These are phyloP conservation scores for Stropharia rugosoannulata DNA, from an alignment of 768 basidiomycete species.

Conservation along the genomic window DNA sequence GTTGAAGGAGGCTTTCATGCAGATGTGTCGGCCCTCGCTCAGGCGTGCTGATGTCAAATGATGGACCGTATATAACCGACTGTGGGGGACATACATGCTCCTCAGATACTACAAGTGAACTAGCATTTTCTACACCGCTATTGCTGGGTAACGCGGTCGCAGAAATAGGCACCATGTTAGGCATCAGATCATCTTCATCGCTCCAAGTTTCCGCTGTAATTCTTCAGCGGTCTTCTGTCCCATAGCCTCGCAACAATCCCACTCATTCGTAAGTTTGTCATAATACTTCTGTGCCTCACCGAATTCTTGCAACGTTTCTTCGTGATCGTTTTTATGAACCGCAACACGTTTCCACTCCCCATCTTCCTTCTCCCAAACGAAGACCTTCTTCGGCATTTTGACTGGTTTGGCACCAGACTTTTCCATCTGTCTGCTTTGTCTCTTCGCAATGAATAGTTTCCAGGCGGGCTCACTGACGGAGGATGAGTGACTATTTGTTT, in stretches of 20 bases:
- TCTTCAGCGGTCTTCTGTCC: background rate
- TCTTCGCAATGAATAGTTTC: constrained; percentile 2
- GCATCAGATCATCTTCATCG: background rate
- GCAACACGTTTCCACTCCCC: background rate
- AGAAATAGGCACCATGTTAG: background rate
- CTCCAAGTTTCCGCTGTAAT: background rate
- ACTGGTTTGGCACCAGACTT: background rate
- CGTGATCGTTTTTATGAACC: background rate
- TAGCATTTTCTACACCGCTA: no score
- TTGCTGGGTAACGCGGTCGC: background rate
- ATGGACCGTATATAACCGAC: no score
- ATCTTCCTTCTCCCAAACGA: constrained; percentile 10
- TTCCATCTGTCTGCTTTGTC: background rate
- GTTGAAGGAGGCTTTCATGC: no score
- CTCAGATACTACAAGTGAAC: no score
- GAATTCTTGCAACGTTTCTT: background rate
- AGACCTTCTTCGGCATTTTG: constrained; percentile 5
- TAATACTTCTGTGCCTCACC: constrained; percentile 1
- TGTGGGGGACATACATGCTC: no score
- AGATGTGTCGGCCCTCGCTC: no score
- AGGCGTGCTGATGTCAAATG: no score
- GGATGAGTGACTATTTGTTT: background rate
- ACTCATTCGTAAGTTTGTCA: constrained; percentile 5
- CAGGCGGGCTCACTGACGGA: constrained; percentile 2
- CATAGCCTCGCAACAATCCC: constrained; percentile 8